A percentile compares a stretch with the other conserved stretches of the same genome.
Evolutionary conservation across 2,329 filamentous ascomycete genomes (phyloP).

Genomic region (Lasiodiplodia hormozganensis): DNA sequence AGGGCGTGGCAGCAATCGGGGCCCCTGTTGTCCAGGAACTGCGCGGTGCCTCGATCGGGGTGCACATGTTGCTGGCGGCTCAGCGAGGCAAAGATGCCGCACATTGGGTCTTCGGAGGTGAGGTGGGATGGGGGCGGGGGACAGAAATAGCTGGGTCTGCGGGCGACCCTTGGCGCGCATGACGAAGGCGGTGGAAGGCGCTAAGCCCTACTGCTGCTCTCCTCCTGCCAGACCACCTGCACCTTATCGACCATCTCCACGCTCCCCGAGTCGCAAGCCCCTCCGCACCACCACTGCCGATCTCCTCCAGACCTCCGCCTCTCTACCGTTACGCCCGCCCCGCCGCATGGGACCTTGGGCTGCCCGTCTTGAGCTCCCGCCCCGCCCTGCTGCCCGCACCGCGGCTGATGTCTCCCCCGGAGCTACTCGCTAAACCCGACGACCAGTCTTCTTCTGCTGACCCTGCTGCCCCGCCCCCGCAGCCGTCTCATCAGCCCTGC

Average conservation of each 20-base stretch:
- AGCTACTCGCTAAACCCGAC: slow-evolving; percentile 26
- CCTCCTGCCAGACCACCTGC: slow-evolving; percentile 16
- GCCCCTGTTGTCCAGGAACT: slow-evolving; percentile 42
- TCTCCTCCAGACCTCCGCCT: not conserved
- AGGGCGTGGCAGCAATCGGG: slow-evolving; percentile 40
- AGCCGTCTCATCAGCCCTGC: not conserved
- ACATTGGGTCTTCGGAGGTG: slow-evolving; percentile 38
- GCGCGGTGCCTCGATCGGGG: slow-evolving; percentile 37
- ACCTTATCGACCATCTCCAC: slow-evolving; percentile 12
- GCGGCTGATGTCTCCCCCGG: slow-evolving; percentile 26
- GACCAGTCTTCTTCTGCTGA: slow-evolving; percentile 17
- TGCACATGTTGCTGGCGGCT: slow-evolving; percentile 38
- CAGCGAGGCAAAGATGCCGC: slow-evolving; percentile 61
- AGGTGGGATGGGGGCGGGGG: not conserved
- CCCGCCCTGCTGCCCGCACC: slow-evolving; percentile 24
- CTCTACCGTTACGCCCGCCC: not conserved
- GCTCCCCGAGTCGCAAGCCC: not conserved
- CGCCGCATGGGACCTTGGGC: slow-evolving; percentile 17
- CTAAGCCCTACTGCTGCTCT: slow-evolving; percentile 23
- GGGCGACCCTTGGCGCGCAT: slow-evolving; percentile 15
- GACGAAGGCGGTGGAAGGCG: slow-evolving; percentile 20
- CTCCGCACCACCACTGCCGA: slow-evolving; percentile 10
- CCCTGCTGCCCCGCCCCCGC: slow-evolving; percentile 17
- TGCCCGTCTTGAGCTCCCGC: slow-evolving; percentile 3
- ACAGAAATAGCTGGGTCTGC: not conserved